Evolutionary conservation across 352 stramenopile genomes (phyloP), one percentile per base, ranked within the genome.

Genomic region (Phytopythium delawarense): DNA sequence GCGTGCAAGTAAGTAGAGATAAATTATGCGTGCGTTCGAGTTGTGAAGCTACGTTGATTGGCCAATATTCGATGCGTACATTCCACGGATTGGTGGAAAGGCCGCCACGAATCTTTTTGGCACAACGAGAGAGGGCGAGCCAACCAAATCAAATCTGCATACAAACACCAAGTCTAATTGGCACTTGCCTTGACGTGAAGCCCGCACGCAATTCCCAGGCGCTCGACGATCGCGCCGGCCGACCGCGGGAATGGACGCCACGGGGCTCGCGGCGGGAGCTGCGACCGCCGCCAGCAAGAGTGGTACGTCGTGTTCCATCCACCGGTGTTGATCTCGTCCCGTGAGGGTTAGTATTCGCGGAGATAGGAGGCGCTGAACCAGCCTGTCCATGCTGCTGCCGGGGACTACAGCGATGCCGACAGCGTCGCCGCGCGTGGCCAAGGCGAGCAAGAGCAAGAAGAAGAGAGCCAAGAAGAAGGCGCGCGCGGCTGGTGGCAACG

Each of bases 371-470:
- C 13, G 23, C 45, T 51, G 7, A 51, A 32, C 45, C 15, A 32
- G n/a, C 12, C 28, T 32, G 11, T 30, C 6, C 45, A 20, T 32
- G 7, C 21, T 16, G 1, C 40, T 45, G 20, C 8, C 4, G 4
- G 46, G 16, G 44, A 16, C 46, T 20, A 28, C 23, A 52, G 46
- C 12, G 23, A 52, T 52, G 46, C 9, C 23, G 23, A 21, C 46
- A 13, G 46, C 23, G 23, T 28, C 46, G 21, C n/a, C 21, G 44
- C 20, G 34, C 20, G 53, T 16, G 39, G 40, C n/a, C 21, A 51
- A 35, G 13, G 23, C 44, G 16, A 64, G 49, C 48, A 73, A 73
- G 57, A 70, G 64, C 23, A 73, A 73, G 48, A 60, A 60, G 39
- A 60, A 60, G 37, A 50, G 6, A 21, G 54, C 21, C 15, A 46